Conservation (phyloP, 2,329 filamentous ascomycete genomes). For the Nectriaceae sp. region DNA sequence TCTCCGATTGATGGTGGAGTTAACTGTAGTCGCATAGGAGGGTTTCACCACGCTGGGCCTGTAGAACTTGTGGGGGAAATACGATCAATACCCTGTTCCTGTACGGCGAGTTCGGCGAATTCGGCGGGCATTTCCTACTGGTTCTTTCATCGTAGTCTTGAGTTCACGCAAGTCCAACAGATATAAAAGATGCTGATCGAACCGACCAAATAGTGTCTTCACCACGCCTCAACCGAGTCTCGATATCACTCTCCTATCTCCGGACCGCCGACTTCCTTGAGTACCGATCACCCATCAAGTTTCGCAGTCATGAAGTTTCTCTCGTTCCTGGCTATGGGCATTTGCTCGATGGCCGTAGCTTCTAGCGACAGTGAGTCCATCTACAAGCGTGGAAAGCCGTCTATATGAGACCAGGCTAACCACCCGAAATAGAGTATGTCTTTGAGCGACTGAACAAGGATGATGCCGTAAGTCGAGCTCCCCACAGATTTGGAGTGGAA, state of each 20-base stretch:
- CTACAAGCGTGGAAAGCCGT: neutral
- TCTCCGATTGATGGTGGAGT: too few relatives aligned
- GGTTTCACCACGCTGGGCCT: too few relatives aligned
- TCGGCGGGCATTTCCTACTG: neutral
- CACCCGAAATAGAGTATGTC: conserved; percentile 11
- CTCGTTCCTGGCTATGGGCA: conserved; percentile 15
- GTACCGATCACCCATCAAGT: neutral
- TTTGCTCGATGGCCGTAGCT: conserved; percentile 14
- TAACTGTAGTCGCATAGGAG: too few relatives aligned
- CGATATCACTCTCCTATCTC: neutral
- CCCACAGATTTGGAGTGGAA: neutral
- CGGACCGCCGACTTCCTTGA: neutral
- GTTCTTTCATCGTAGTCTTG: neutral
- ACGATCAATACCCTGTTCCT: too few relatives aligned
- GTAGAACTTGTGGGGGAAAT: too few relatives aligned
- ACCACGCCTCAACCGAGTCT: neutral
- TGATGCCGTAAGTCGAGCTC: conserved; percentile 21
- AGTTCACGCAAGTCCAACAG: neutral
- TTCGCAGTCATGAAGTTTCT: conserved; percentile 25
- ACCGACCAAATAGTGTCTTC: neutral
- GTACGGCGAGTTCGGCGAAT: neutral
- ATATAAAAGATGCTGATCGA: neutral
- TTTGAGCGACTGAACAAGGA: conserved; percentile 30
- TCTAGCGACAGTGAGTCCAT: conserved; percentile 2
- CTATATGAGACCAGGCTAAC: neutral